phyloP scores from a whole-genome alignment of 805 yeast genomes.

The Torulaspora quercuum region DNA sequence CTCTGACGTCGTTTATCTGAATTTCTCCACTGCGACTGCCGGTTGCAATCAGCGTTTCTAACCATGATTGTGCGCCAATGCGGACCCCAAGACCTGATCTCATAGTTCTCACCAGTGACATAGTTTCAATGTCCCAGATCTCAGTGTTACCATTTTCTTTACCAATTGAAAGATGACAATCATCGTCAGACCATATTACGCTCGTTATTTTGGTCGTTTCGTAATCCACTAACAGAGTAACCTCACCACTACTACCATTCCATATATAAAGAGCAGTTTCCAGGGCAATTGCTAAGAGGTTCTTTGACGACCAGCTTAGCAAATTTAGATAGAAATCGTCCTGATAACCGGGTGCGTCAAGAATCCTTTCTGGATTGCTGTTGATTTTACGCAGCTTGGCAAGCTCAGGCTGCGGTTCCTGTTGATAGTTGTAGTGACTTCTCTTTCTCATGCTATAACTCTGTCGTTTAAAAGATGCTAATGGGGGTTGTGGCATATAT shows the following conservation, averaged over 20 bases:
- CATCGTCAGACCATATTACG: constrained; percentile 88
- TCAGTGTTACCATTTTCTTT: constrained; percentile 79
- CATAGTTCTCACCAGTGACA: constrained; percentile 74
- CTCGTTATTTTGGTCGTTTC: constrained; percentile 44
- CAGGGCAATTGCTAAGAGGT: constrained; percentile 82
- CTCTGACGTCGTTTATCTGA: constrained; percentile 84
- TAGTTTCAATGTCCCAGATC: constrained; percentile 88
- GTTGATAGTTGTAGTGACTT: constrained; percentile 35
- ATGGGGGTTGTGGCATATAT: constrained; percentile 85
- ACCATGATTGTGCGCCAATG: constrained; percentile 83
- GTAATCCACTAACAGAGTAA: constrained; percentile 61
- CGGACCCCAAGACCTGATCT: constrained; percentile 64
- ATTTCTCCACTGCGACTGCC: constrained; percentile 86
- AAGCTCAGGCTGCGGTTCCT: constrained; percentile 46
- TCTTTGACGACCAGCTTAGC: constrained; percentile 80
- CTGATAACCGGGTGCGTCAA: constrained; percentile 92
- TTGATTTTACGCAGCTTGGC: constrained; percentile 75
- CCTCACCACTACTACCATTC: constrained; percentile 84
- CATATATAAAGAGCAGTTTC: constrained; percentile 83
- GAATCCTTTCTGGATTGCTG: constrained; percentile 83
- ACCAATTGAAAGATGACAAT: constrained; percentile 80
- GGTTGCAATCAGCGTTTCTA: constrained; percentile 71
- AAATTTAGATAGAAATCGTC: constrained; percentile 91
- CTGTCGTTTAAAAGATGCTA: constrained; percentile 31
- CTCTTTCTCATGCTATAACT: constrained; percentile 32